phyloP scores from a whole-genome alignment of 1,284 basidiomycete genomes.

The Sutorius eximius region DNA sequence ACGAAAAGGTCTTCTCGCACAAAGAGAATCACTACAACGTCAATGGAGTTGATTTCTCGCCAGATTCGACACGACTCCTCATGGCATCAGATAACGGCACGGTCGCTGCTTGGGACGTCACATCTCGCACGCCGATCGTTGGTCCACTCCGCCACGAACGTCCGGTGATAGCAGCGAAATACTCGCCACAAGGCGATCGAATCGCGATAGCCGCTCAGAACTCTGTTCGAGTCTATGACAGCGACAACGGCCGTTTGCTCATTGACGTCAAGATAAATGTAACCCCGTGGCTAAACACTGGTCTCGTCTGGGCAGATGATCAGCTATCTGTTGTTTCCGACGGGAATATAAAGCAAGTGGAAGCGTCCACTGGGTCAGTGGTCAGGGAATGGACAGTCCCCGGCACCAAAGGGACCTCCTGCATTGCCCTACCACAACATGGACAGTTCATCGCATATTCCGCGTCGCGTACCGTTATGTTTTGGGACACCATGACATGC shows the following conservation, averaged over 20 bases:
- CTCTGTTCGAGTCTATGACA: not conserved
- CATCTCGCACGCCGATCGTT: no score
- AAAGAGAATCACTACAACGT: no score
- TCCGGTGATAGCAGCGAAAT: no score
- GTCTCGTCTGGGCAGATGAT: constrained; percentile 1
- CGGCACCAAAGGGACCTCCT: not conserved
- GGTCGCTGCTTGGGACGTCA: no score
- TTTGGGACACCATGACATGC: not conserved
- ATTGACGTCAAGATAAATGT: not conserved
- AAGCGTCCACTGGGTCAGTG: not conserved
- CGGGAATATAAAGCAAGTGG: not conserved
- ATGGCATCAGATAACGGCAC: no score
- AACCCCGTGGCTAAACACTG: not conserved
- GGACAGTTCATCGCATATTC: constrained; percentile 1
- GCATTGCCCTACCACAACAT: not conserved
- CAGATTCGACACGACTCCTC: no score
- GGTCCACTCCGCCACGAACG: no score
- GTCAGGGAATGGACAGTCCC: not conserved
- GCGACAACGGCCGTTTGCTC: not conserved
- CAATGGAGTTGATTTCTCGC: no score
- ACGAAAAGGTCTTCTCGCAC: no score
- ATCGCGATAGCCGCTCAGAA: no score
- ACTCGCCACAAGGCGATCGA: no score
- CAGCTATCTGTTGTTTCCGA: not conserved
- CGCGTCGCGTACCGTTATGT: not conserved